Evolutionary conservation across 768 basidiomycete genomes (phyloP).

Genomic region (Mycena rebaudengoi): DNA sequence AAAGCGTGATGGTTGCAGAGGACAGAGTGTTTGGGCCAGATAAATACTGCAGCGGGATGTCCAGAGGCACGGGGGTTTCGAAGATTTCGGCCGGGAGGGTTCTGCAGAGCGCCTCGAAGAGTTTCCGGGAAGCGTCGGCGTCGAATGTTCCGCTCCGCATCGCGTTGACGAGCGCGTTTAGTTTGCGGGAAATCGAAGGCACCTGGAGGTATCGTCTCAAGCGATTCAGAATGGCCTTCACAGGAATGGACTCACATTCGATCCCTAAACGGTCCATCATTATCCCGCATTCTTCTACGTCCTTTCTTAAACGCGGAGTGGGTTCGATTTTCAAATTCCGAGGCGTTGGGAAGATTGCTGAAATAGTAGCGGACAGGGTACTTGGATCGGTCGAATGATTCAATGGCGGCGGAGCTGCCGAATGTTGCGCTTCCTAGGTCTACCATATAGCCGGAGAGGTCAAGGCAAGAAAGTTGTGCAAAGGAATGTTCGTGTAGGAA

Average conservation of each 20-base stretch:
- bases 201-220: too few relatives aligned
- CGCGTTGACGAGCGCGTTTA: conserved; percentile 54
- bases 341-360: conserved; percentile 38
- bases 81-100: conserved; percentile 52
- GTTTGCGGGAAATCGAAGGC: conserved; percentile 48
- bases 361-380: conserved; percentile 53
- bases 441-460: conserved; percentile 50
- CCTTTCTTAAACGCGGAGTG: conserved; percentile 39
- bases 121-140: conserved; percentile 57
- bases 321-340: conserved; percentile 27
- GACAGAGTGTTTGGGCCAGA: too few relatives aligned
- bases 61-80: conserved; percentile 32
- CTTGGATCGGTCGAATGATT: conserved; percentile 42
- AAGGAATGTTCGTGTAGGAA: conserved; percentile 59
- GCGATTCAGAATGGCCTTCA: not conserved
- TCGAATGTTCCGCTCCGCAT: conserved; percentile 57
- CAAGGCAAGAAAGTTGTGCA: conserved; percentile 44
- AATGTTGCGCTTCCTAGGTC: conserved; percentile 43
- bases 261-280: conserved; percentile 48
- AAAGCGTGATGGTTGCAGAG: too few relatives aligned
- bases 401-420: conserved; percentile 21
- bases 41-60: too few relatives aligned
- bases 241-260: conserved; percentile 36
- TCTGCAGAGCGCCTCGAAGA: conserved; percentile 59
- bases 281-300: conserved; percentile 50